These are phyloP conservation scores for Paracoccidioides brasiliensis DNA, from an alignment of 2,329 filamentous ascomycete genomes.

Conservation along the genomic window DNA sequence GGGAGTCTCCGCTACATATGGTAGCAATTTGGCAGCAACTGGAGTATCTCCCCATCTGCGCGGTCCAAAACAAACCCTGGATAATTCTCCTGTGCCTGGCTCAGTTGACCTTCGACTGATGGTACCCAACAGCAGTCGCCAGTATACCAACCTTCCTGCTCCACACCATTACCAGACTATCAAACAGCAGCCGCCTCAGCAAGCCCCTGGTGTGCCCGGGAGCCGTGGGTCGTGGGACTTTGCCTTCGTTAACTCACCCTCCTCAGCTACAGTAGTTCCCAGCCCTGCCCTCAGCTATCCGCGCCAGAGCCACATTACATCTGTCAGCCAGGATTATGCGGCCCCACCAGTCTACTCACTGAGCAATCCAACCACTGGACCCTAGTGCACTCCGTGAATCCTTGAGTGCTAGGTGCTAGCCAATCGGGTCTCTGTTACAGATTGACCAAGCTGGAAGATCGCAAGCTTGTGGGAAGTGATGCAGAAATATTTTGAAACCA, in stretches of 20 bases:
- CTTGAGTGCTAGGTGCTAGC: background rate
- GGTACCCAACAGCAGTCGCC: conserved; percentile 19
- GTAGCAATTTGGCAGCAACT: conserved; percentile 29
- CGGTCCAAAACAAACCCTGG: conserved; percentile 15
- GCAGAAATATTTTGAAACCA: background rate
- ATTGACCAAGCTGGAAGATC: background rate
- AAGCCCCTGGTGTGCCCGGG: conserved; percentile 20
- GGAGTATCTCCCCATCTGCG: conserved; percentile 33
- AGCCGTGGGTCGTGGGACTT: conserved; percentile 28
- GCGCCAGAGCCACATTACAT: conserved; percentile 3
- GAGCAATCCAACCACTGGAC: conserved; percentile 17
- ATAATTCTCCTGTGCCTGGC: conserved; percentile 13
- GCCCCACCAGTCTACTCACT: conserved; percentile 22
- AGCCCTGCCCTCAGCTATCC: conserved; percentile 22
- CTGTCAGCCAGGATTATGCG: conserved; percentile 1
- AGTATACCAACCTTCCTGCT: conserved; percentile 20
- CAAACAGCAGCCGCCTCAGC: conserved; percentile 19
- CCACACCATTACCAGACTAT: conserved; percentile 22
- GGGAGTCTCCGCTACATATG: conserved; percentile 32
- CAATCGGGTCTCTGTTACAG: background rate
- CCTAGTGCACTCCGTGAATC: conserved; percentile 5
- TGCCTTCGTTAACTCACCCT: conserved; percentile 16
- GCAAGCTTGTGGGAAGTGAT: background rate
- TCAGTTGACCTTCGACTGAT: conserved; percentile 28
- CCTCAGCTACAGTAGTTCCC: conserved; percentile 18